Percentiles rank a stretch among this genome's conserved stretches.
phyloP scores from a whole-genome alignment of 163 green algal species.

The Smithsoniella earleae region DNA sequence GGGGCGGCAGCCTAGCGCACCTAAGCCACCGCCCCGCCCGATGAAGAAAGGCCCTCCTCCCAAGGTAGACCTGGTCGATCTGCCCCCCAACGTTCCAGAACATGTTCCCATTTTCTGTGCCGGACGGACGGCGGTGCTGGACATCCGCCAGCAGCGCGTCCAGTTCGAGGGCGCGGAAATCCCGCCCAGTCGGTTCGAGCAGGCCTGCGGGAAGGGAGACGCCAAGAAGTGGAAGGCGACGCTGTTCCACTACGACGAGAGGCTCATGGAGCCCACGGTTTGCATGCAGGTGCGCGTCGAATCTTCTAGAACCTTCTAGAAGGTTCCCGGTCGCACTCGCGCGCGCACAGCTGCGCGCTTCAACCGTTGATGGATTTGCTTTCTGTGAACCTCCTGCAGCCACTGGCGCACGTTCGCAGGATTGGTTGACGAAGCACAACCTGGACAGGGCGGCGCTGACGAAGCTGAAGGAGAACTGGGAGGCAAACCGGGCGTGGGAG shows the following conservation, averaged over 20 bases:
- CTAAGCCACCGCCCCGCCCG: too few relatives aligned
- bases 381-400: not conserved
- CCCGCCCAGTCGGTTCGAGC: conserved; percentile 64
- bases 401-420: conserved; percentile 34
- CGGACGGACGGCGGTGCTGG: conserved; percentile 41
- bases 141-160: conserved; percentile 57
- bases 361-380: not conserved
- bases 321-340: too few relatives aligned
- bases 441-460: conserved; percentile 53
- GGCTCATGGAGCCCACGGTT: not conserved
- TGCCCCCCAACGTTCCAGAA: conserved; percentile 56
- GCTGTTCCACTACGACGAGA: conserved; percentile 10
- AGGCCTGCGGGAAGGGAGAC: conserved; percentile 60
- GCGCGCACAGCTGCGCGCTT: not conserved
- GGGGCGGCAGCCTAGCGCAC: not conserved
- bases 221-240: conserved; percentile 82
- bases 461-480: conserved; percentile 47
- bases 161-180: conserved; percentile 45
- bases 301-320: too few relatives aligned
- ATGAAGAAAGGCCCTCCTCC: conserved; percentile 29
- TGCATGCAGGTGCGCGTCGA: conserved; percentile 27
- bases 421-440: conserved; percentile 48
- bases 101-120: conserved; percentile 57
- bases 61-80: conserved; percentile 48
- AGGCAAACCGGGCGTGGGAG: conserved; percentile 40